These are phyloP conservation scores for Hygrocybe punicea DNA, from an alignment of 768 basidiomycete genomes.

Conservation along the genomic window DNA sequence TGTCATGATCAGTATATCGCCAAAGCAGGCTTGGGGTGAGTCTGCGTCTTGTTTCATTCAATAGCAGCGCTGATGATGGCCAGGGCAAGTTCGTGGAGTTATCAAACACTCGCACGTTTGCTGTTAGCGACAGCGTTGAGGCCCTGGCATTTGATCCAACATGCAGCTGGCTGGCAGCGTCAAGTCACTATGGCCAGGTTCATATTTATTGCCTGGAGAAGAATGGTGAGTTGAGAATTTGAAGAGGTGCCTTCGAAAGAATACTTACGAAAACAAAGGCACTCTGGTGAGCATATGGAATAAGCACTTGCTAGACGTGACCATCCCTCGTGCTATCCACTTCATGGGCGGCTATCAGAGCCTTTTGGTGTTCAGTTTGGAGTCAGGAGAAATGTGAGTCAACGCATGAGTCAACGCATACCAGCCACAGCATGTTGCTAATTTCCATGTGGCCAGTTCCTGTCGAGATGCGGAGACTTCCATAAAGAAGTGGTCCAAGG, in stretches of 20 bases:
- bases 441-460: neutral
- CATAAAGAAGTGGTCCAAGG: neutral
- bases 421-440: neutral
- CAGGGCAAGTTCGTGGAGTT: neutral
- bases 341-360: neutral
- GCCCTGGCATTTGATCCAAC: neutral
- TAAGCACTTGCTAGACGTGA: neutral
- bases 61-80: neutral
- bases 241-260: neutral
- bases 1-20: neutral
- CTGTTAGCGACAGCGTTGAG: neutral
- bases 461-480: neutral
- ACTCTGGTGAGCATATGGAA: neutral
- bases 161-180: neutral
- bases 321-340: constrained; percentile 1
- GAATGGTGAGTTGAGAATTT: neutral
- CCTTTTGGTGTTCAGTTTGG: neutral
- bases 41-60: neutral
- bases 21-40: neutral
- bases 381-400: neutral
- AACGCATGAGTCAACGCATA: neutral
- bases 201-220: neutral
- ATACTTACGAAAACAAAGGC: neutral
- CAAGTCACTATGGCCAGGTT: neutral
- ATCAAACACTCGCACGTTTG: neutral